Evolutionary conservation across 495 filamentous ascomycete genomes (phyloP).

Genomic region (Stereocaulon alpinum): DNA sequence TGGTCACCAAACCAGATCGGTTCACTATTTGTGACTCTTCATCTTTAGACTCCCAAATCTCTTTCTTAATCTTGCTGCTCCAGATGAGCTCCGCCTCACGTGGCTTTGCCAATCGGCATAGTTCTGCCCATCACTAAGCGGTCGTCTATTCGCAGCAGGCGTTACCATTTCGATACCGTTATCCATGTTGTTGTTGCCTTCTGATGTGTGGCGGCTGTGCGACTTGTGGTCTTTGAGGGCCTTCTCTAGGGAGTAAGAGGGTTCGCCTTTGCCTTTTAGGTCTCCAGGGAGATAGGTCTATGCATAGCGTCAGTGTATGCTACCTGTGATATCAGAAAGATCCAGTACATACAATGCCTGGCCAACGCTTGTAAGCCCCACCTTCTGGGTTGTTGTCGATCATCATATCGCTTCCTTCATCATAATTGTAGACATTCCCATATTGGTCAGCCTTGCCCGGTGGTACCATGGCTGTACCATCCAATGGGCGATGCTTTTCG

Average conservation of each 20-base stretch:
- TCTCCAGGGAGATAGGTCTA: constrained; percentile 63
- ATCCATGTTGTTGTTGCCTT: constrained; percentile 10
- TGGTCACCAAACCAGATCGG: no score
- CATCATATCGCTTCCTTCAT: constrained; percentile 81
- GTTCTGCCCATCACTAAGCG: constrained; percentile 11
- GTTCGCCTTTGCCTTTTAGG: constrained; percentile 72
- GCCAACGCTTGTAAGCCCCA: constrained; percentile 56
- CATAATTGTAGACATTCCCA: constrained; percentile 64
- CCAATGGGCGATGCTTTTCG: constrained; percentile 66
- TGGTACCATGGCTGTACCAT: constrained; percentile 68
- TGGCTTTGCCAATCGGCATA: constrained; percentile 18
- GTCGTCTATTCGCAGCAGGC: constrained; percentile 8
- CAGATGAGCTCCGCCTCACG: constrained; percentile 11
- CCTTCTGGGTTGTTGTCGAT: constrained; percentile 50
- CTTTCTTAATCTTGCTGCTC: constrained; percentile 19
- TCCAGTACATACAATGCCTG: constrained; percentile 46
- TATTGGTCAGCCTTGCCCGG: constrained; percentile 56
- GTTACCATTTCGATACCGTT: constrained; percentile 12
- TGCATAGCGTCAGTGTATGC: neutral
- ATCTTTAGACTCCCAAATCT: constrained; percentile 19
- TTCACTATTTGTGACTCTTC: neutral
- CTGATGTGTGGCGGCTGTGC: constrained; percentile 18
- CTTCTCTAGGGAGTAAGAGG: constrained; percentile 57
- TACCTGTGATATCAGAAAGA: no score
- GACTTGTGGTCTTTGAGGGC: constrained; percentile 42